Percentiles rank a stretch among this genome's conserved stretches.
These are phyloP conservation scores for Fagopyrum tataricum DNA, from an alignment of 148 eudicot species.

Conservation along the genomic window DNA sequence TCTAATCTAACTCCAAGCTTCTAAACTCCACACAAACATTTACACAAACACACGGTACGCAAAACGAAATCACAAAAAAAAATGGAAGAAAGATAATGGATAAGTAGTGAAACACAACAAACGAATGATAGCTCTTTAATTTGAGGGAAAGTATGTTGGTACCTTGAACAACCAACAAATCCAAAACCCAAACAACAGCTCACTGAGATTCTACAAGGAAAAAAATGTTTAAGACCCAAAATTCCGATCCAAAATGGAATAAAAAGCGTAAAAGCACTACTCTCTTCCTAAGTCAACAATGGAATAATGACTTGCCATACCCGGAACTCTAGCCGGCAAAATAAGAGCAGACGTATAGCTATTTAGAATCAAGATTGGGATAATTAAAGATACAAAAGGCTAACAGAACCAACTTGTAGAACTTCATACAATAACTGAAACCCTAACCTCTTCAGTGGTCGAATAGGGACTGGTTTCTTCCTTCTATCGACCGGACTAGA, in stretches of 20 bases:
- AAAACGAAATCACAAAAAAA: constrained; percentile 1
- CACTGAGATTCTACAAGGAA: neutral
- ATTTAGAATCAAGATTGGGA: too few relatives aligned
- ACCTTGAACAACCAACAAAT: neutral
- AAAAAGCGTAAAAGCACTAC: too few relatives aligned
- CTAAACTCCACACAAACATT: neutral
- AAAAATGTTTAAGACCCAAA: neutral
- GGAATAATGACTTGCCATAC: too few relatives aligned
- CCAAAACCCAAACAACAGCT: neutral
- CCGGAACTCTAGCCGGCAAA: too few relatives aligned
- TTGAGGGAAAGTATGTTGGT: neutral
- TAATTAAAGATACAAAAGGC: too few relatives aligned
- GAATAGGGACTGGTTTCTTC: too few relatives aligned
- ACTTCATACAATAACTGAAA: too few relatives aligned
- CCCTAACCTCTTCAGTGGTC: too few relatives aligned
- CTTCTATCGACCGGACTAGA: too few relatives aligned
- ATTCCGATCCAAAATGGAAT: neutral
- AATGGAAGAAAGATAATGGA: neutral
- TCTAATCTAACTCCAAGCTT: neutral
- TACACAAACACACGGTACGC: neutral
- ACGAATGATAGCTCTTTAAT: neutral
- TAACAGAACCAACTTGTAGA: too few relatives aligned
- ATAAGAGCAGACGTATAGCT: too few relatives aligned
- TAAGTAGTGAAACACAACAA: neutral
- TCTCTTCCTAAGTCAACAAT: too few relatives aligned